Evolutionary conservation across 2,329 filamentous ascomycete species (phyloP), one percentile per base, ranked within the genome.

Genomic region (Cylindrodendrum hubeiense): DNA sequence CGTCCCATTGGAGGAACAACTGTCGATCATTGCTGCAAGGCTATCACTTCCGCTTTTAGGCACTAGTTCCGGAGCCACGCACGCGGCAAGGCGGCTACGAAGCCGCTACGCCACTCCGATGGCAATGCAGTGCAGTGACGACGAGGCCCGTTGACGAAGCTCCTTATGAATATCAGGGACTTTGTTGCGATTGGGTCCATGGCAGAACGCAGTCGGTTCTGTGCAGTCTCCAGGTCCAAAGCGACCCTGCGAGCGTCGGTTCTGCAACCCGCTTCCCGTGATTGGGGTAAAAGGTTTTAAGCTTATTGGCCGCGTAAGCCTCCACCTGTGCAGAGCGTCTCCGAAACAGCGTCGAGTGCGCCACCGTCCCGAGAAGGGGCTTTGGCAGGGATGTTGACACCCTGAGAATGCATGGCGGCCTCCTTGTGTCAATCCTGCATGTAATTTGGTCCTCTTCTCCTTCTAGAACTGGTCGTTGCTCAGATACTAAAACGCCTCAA

Each of bases 241-340:
- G 37, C 37, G 37, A n/a, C 37, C n/a, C 15, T 39, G 17, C 37
- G 8, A 4, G 37, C 6, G n/a, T 21, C 26, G 17, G n/a, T 50
- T 19, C n/a, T 22, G 4, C n/a, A 30, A 21, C 28, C 46, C 3
- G 26, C 46, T 12, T 26, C 12, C 24, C 24, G 17, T 47, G 13
- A 30, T 30, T 49, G 17, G 46, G 9, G 26, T 6, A 13, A 21
- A 22, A 22, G 19, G 47, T 21, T 50, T 50, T 50, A 50, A 33
- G 47, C 47, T 50, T 33, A 50, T 50, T 50, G 47, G 47, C 28
- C 47, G 26, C 47, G 47, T 50, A 50, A 50, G 47, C 47, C 28
- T 21, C 26, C n/a, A 50, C 47, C n/a, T 30, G 28, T 33, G 47
- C n/a, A 21, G 13, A 19, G 15, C 47, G n/a, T 8, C n/a, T 10